Conservation (phyloP, 2,329 filamentous ascomycete genomes). For the Fulvia fulva region DNA sequence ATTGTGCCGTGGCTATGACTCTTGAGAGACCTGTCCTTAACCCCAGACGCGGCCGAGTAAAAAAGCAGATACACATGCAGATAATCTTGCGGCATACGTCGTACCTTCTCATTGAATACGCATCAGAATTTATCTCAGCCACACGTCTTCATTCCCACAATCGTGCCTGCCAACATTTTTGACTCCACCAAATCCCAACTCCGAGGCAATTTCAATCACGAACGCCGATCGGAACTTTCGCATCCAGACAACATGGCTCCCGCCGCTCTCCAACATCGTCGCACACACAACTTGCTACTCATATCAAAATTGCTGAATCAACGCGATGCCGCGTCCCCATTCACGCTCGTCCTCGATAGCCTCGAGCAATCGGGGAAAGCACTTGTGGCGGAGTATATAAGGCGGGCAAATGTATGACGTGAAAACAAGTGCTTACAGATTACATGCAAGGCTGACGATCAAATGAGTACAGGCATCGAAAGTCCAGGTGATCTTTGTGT, state of each 20-base stretch:
- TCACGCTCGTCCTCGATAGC: slow-evolving; percentile 80
- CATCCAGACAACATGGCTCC: slow-evolving; percentile 48
- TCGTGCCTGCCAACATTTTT: background rate
- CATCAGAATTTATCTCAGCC: no score
- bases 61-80: no score
- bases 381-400: slow-evolving; percentile 68
- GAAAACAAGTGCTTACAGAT: background rate
- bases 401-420: slow-evolving; percentile 62
- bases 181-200: background rate
- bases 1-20: background rate
- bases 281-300: slow-evolving; percentile 79
- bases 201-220: background rate
- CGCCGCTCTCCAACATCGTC: slow-evolving; percentile 60
- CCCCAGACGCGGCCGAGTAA: no score
- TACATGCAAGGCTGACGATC: slow-evolving; percentile 11
- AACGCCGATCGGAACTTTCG: background rate
- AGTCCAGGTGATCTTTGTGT: slow-evolving; percentile 69
- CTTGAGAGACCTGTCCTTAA: no score
- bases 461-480: slow-evolving; percentile 51
- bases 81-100: no score
- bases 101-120: no score
- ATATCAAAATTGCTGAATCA: slow-evolving; percentile 78
- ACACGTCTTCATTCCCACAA: no score
- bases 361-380: slow-evolving; percentile 75
- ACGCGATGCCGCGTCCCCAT: slow-evolving; percentile 74